Conservation (phyloP, 495 filamentous ascomycete genomes). For the Poronia punctata region DNA sequence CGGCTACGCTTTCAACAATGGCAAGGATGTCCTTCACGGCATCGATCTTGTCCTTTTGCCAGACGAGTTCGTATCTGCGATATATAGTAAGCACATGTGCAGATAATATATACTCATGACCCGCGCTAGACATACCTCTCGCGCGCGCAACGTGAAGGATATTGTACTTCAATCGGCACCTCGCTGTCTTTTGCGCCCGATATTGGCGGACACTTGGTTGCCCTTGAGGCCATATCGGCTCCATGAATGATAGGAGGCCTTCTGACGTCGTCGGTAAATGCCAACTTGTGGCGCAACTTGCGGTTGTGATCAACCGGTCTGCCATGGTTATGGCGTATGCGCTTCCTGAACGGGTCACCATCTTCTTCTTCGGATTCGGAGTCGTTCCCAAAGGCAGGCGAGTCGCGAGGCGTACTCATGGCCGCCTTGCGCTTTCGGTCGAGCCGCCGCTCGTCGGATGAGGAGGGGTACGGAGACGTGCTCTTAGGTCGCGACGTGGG, state of each 20-base stretch:
- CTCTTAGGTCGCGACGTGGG: slow-evolving; percentile 23
- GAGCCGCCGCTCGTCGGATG: slow-evolving; percentile 24
- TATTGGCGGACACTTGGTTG: slow-evolving; percentile 41
- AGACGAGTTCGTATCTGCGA: slow-evolving; percentile 69
- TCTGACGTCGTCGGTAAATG: slow-evolving; percentile 49
- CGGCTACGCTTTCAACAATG: slow-evolving; percentile 65
- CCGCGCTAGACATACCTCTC: slow-evolving; percentile 50
- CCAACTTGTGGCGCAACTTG: slow-evolving; percentile 51
- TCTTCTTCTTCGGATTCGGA: slow-evolving; percentile 21
- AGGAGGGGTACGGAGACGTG: slow-evolving; percentile 29
- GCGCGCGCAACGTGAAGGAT: slow-evolving; percentile 61
- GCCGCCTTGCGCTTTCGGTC: slow-evolving; percentile 25
- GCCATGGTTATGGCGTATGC: slow-evolving; percentile 20
- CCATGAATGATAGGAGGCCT: slow-evolving; percentile 55
- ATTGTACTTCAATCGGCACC: slow-evolving; percentile 57
- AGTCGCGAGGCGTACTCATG: slow-evolving; percentile 22
- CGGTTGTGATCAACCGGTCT: slow-evolving; percentile 46
- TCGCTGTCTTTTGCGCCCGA: slow-evolving; percentile 40
- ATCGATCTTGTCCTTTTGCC: slow-evolving; percentile 74
- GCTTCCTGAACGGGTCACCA: slow-evolving; percentile 19
- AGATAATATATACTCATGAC: slow-evolving; percentile 3
- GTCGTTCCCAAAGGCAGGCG: slow-evolving; percentile 23
- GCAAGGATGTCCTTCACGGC: slow-evolving; percentile 77
- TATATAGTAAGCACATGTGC: slow-evolving; percentile 14
- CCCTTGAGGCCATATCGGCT: slow-evolving; percentile 53